phyloP scores from a whole-genome alignment of 805 yeast species.

The Komagataella phaffii region DNA sequence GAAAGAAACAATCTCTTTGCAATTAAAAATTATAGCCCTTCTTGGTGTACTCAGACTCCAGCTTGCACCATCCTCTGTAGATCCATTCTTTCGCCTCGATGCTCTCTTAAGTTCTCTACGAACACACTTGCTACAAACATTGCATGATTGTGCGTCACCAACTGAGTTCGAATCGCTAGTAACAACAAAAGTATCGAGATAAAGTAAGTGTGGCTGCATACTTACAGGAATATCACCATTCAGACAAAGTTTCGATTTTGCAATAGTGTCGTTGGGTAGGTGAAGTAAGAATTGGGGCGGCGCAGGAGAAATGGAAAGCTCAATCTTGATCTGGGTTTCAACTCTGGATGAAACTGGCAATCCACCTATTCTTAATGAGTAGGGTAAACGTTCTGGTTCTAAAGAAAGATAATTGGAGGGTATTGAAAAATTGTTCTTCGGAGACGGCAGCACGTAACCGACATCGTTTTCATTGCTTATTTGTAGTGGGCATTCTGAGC shows the following conservation, averaged over 20 bases:
- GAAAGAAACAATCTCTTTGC: conserved; percentile 73
- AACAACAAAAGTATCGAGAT: conserved; percentile 71
- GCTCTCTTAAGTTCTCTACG: conserved; percentile 92
- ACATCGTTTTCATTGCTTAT: background rate
- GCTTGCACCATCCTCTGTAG: conserved; percentile 56
- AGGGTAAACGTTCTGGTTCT: conserved; percentile 22
- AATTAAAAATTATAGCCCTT: conserved; percentile 82
- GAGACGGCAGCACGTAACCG: background rate
- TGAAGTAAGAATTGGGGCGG: conserved; percentile 65
- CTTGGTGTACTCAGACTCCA: conserved; percentile 67
- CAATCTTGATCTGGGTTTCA: conserved; percentile 86
- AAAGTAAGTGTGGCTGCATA: conserved; percentile 40
- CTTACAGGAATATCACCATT: conserved; percentile 32
- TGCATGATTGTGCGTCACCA: conserved; percentile 28
- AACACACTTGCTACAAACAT: conserved; percentile 79
- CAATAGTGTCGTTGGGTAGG: conserved; percentile 76
- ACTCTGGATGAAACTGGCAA: conserved; percentile 81
- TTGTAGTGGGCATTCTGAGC: background rate
- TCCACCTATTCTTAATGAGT: conserved; percentile 37
- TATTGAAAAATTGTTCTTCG: conserved; percentile 7
- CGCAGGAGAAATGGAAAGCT: conserved; percentile 56
- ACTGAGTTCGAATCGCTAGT: conserved; percentile 1
- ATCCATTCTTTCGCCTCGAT: conserved; percentile 76
- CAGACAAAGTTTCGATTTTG: conserved; percentile 69
- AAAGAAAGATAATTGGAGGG: conserved; percentile 15